These are phyloP conservation scores for Maudiozyma humilis DNA, from an alignment of 1,139 yeast genomes.

Conservation along the genomic window DNA sequence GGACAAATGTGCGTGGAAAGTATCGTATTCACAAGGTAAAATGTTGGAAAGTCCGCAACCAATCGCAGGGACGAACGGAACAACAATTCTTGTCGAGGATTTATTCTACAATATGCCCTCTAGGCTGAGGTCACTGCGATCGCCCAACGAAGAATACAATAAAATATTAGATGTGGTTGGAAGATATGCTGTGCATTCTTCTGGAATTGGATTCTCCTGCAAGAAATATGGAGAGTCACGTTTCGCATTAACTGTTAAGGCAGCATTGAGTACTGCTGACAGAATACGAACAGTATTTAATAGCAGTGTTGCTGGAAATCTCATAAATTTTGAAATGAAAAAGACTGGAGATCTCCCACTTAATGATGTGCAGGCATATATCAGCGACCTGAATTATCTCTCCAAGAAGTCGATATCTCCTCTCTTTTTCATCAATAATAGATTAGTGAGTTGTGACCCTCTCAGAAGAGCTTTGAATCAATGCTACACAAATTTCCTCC, in stretches of 20 bases:
- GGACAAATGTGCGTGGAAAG: conserved; percentile 61
- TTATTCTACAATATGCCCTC: conserved; percentile 84
- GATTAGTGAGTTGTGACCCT: conserved; percentile 79
- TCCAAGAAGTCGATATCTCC: conserved; percentile 57
- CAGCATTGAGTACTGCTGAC: conserved; percentile 44
- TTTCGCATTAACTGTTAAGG: conserved; percentile 48
- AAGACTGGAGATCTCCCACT: conserved; percentile 32
- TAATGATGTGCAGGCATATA: conserved; percentile 44
- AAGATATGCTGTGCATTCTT: conserved; percentile 70
- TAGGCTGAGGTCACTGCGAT: conserved; percentile 55
- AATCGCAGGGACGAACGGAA: conserved; percentile 81
- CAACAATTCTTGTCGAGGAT: conserved; percentile 79
- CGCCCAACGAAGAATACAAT: conserved; percentile 66
- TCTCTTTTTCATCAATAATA: conserved; percentile 72
- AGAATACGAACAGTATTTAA: conserved; percentile 73
- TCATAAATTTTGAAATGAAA: conserved; percentile 41
- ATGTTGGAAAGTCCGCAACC: conserved; percentile 54
- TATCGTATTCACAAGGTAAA: conserved; percentile 57
- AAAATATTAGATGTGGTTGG: conserved; percentile 77
- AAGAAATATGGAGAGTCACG: conserved; percentile 65
- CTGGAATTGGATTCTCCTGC: conserved; percentile 65
- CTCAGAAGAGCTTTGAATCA: conserved; percentile 60
- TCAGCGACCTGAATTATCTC: conserved; percentile 64
- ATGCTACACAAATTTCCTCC: conserved; percentile 58
- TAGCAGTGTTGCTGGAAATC: conserved; percentile 54